Conservation (phyloP, 2,329 filamentous ascomycete species). For the Xylaria multiplex region DNA sequence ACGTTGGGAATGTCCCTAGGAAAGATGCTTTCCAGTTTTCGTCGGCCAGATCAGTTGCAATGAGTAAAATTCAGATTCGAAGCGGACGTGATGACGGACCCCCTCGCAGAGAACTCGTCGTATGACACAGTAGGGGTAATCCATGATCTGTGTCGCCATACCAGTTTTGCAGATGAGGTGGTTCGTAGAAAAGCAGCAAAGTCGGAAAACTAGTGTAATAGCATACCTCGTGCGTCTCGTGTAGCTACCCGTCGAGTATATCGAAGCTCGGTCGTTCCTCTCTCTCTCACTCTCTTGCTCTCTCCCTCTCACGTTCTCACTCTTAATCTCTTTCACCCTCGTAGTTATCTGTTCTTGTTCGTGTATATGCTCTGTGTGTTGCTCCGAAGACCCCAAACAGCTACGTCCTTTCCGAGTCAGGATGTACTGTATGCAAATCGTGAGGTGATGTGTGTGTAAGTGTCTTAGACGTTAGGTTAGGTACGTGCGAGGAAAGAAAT, state of each 20-base stretch:
- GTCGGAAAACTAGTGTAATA: constrained; percentile 31
- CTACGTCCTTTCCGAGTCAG: constrained; percentile 24
- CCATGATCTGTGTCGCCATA: constrained; percentile 34
- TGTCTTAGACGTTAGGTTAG: constrained; percentile 32
- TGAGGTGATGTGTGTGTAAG: constrained; percentile 22
- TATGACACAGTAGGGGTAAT: constrained; percentile 35
- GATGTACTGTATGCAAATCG: constrained; percentile 19
- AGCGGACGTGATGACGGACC: constrained; percentile 24
- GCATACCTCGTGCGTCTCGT: constrained; percentile 40
- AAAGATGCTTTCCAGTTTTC: constrained; percentile 35
- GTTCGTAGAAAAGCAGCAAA: constrained; percentile 29
- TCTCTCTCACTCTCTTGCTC: constrained; percentile 13
- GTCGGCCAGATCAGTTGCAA: constrained; percentile 27
- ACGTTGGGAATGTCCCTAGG: constrained; percentile 44
- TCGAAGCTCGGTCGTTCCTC: constrained; percentile 29
- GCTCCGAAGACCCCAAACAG: constrained; percentile 7
- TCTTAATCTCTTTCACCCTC: constrained; percentile 11
- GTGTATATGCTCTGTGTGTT: constrained; percentile 19
- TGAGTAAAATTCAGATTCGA: constrained; percentile 16
- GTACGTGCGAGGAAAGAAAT: constrained; percentile 28
- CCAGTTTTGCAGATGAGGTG: constrained; percentile 24
- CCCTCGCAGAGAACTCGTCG: constrained; percentile 31
- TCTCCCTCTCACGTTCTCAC: not conserved
- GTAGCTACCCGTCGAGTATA: constrained; percentile 36
- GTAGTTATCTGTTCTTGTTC: constrained; percentile 22